Percentiles rank a stretch among this genome's conserved stretches.
Evolutionary conservation across 345 rosid genomes (phyloP).

Genomic region (Arabidopsis arenosa): DNA sequence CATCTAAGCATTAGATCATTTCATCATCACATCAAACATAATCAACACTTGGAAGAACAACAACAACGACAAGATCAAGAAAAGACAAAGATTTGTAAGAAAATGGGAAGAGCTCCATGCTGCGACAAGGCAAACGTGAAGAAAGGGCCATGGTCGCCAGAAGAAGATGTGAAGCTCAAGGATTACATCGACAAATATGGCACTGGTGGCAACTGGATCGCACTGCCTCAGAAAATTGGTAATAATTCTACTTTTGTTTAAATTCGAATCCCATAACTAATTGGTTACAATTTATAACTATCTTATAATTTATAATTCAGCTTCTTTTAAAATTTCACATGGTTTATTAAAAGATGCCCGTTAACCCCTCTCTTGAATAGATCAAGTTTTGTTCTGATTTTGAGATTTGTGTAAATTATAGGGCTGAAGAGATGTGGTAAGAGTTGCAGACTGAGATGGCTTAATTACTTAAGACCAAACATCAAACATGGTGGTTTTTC

Average conservation of each 20-base stretch:
- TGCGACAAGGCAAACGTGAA: conserved; percentile 94
- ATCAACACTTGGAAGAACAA: conserved; percentile 2
- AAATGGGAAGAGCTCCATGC: conserved; percentile 98
- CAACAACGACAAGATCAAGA: conserved; percentile 14
- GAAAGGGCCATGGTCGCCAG: conserved; percentile 98
- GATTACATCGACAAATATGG: conserved; percentile 81
- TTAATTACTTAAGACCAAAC: conserved; percentile 94
- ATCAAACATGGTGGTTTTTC: conserved; percentile 98
- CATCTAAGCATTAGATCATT: conserved; percentile 38
- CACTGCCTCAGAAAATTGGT: conserved; percentile 98
- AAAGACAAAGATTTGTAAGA: conserved; percentile 26
- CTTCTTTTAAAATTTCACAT: neutral
- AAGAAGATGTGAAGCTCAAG: conserved; percentile 93
- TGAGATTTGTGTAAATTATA: conserved; percentile 39
- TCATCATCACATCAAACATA: conserved; percentile 36
- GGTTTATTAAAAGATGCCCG: neutral
- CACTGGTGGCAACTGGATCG: conserved; percentile 97
- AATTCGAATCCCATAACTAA: neutral
- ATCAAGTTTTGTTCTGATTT: conserved; percentile 7
- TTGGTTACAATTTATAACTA: neutral
- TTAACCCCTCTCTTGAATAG: neutral
- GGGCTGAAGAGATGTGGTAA: conserved; percentile 98
- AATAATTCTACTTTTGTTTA: conserved; percentile 19
- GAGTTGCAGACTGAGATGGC: conserved; percentile 97
- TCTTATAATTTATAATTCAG: neutral